phyloP scores from a whole-genome alignment of 208 protist genomes.

The Crithidia brevicula region DNA sequence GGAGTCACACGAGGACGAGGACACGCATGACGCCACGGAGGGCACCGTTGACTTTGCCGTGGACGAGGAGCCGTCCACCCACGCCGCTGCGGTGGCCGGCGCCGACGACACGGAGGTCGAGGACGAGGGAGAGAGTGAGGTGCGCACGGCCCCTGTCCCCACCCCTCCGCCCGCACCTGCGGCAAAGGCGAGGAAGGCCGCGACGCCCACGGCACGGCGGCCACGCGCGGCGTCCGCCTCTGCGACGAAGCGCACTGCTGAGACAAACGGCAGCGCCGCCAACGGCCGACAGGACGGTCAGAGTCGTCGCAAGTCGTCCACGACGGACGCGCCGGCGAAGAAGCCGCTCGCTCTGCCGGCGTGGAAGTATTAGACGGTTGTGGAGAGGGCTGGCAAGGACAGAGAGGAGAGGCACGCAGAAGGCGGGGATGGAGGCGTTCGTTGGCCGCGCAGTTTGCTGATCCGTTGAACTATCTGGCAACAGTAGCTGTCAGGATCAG shows the following conservation, averaged over 20 bases:
- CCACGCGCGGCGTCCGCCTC: neutral
- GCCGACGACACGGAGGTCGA: neutral
- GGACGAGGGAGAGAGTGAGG: slow-evolving; percentile 11
- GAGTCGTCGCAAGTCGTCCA: slow-evolving; percentile 4
- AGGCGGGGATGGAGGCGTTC: too few relatives aligned
- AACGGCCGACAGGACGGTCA: neutral
- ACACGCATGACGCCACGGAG: slow-evolving; percentile 1
- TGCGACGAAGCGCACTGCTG: neutral
- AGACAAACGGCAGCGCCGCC: neutral
- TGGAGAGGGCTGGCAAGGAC: too few relatives aligned
- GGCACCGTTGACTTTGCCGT: slow-evolving; percentile 1
- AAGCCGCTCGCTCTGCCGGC: neutral
- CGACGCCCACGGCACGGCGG: neutral
- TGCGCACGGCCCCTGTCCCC: slow-evolving; percentile 14
- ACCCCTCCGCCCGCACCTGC: slow-evolving; percentile 9
- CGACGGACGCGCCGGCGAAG: neutral
- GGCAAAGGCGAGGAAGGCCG: neutral
- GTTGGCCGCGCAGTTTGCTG: too few relatives aligned
- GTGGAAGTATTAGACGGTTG: neutral
- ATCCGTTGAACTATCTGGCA: too few relatives aligned
- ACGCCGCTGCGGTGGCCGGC: neutral
- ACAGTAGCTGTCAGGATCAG: too few relatives aligned
- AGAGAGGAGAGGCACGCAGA: too few relatives aligned
- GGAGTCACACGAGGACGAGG: neutral
- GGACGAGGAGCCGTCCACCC: slow-evolving; percentile 4